Evolutionary conservation across 306 rosid genomes (phyloP), one percentile per base, ranked within the genome.

Genomic region (Lithocarpus polystachyus): DNA sequence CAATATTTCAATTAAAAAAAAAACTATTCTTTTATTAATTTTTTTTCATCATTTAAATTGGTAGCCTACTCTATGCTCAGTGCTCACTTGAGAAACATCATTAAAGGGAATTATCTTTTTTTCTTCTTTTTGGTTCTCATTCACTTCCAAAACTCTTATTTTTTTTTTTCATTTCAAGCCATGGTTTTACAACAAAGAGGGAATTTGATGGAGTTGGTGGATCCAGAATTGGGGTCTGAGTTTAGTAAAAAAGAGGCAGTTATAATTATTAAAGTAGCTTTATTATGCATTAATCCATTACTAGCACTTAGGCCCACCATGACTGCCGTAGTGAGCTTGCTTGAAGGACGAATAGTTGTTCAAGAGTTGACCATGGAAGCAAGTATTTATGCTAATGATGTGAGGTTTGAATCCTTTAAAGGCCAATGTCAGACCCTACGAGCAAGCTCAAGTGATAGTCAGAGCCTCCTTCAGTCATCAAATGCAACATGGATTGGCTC

Each of bases 281-380:
- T n/a, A n/a, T n/a, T n/a, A n/a, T n/a, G n/a, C n/a, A n/a, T n/a
- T n/a, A n/a, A n/a, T n/a, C n/a, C n/a, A n/a, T n/a, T n/a, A n/a
- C n/a, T n/a, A n/a, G n/a, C 90, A 6, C 71, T 79, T 23, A 80
- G 94, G 71, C 94, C 94, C 22, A 35, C 77, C 19, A 91, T 91
- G 90, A 87, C 96, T 22, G 82, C 82, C 70, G 96, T 85, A 73
- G 88, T 88, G 73, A 88, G 82, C 81, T 88, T 91, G 92, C 93
- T 91, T 10, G 88, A 87, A 83, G 90, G 87, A 54, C 79, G 74
- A 79, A 69, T 28, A 2, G 40, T 14, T 45, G 86, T 87, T 80
- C 86, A 85, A 9, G 87, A 89, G 53, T 54, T 62, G 67, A 74
- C 29, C 57, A 61, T 71, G 5, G 83, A 89, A 8, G 51, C 79